Evolutionary conservation across 805 yeast species (phyloP).

Genomic region (Scheffersomyces ergatensis): DNA sequence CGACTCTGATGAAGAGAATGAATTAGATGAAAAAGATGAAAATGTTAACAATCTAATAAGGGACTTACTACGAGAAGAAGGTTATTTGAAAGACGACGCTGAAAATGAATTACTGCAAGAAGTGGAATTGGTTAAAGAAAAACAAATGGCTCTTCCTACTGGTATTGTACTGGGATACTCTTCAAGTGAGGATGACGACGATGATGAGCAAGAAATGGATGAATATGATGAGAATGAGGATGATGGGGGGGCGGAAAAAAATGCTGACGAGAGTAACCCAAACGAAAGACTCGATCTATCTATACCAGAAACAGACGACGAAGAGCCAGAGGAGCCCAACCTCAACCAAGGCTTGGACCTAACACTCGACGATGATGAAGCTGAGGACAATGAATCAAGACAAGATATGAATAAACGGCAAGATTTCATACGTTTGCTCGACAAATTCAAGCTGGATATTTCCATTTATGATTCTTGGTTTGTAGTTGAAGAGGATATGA

Average conservation of each 20-base stretch:
- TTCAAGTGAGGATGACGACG: conserved; percentile 20
- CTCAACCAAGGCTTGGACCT: conserved; percentile 11
- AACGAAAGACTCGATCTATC: neutral
- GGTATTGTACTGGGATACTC: conserved; percentile 18
- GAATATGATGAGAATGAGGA: conserved; percentile 4
- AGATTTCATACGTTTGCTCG: conserved; percentile 24
- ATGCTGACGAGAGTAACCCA: neutral
- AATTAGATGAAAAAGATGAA: conserved; percentile 4
- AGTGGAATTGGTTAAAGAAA: conserved; percentile 5
- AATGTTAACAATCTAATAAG: conserved; percentile 10
- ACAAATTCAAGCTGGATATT: conserved; percentile 19
- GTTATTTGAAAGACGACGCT: conserved; percentile 6
- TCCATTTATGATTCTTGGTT: conserved; percentile 37
- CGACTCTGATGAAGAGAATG: conserved; percentile 3
- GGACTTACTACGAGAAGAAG: conserved; percentile 18
- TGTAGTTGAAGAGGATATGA: conserved; percentile 34
- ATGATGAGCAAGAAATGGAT: conserved; percentile 10
- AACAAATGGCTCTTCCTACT: conserved; percentile 2
- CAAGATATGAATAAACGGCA: neutral
- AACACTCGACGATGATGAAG: conserved; percentile 10
- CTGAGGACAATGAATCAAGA: no score
- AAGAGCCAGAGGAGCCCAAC: conserved; percentile 2
- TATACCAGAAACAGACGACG: conserved; percentile 1
- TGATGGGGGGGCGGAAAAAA: conserved; percentile 2
- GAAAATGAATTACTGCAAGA: neutral